Percentiles rank a stretch among this genome's conserved stretches.
phyloP scores from a whole-genome alignment of 2,329 filamentous ascomycete genomes.

The Aspergillus versicolor region DNA sequence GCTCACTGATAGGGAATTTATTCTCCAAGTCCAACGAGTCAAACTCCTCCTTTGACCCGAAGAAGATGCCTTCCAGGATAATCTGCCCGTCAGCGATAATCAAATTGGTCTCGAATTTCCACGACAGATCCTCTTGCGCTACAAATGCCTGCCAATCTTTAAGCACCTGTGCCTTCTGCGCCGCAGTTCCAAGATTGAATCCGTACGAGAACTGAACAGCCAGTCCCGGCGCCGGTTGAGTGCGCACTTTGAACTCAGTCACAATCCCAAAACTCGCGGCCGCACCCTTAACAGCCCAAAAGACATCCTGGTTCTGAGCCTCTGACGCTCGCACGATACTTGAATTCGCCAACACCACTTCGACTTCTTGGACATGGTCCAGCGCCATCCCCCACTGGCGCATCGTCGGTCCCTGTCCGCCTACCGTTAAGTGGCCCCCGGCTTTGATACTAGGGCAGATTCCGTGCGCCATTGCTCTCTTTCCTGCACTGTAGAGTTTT shows the following conservation, averaged over 20 bases:
- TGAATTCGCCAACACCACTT: constrained; percentile 48
- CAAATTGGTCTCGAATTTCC: constrained; percentile 59
- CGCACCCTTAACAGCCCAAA: constrained; percentile 39
- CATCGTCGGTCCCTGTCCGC: constrained; percentile 39
- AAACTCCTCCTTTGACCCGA: constrained; percentile 59
- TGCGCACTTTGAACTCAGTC: constrained; percentile 39
- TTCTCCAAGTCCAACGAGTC: constrained; percentile 36
- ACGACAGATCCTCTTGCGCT: constrained; percentile 54
- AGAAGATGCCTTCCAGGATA: constrained; percentile 62
- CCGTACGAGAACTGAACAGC: constrained; percentile 61
- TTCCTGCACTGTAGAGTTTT: constrained; percentile 29
- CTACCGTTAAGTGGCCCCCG: constrained; percentile 43
- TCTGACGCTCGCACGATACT: constrained; percentile 32
- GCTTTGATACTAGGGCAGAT: constrained; percentile 39
- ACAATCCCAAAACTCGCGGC: constrained; percentile 40
- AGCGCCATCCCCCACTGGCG: constrained; percentile 52
- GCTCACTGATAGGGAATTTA: constrained; percentile 22
- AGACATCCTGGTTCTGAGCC: constrained; percentile 30
- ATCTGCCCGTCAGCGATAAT: constrained; percentile 55
- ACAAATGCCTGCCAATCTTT: constrained; percentile 60
- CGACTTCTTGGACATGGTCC: constrained; percentile 49
- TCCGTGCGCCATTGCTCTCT: constrained; percentile 40
- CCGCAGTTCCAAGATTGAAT: constrained; percentile 49
- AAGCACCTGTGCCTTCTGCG: constrained; percentile 52
- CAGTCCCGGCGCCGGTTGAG: constrained; percentile 35